Conservation (phyloP, 352 stramenopile genomes). For the Phytopythium montanum region DNA sequence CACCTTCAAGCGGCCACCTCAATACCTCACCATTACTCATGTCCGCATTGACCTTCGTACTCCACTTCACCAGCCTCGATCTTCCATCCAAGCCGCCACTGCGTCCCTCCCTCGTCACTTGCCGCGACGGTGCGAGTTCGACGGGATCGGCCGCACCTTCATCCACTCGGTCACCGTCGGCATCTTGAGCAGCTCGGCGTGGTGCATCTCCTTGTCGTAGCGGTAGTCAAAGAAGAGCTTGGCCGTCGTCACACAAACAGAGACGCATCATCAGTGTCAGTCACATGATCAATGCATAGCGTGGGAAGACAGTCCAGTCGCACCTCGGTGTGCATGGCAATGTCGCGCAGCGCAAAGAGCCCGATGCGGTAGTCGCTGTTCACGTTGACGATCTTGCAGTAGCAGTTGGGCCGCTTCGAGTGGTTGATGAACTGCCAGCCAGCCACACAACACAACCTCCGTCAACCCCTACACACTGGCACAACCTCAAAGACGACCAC, state of each 20-base stretch:
- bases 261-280: background rate
- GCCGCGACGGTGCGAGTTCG: background rate
- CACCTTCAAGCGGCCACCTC: no score
- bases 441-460: background rate
- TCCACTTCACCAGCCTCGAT: no score
- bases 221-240: constrained; percentile 88
- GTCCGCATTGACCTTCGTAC: no score
- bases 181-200: constrained; percentile 54
- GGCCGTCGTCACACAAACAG: background rate
- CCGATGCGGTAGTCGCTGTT: constrained; percentile 92
- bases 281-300: background rate
- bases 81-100: no score
- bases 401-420: constrained; percentile 80
- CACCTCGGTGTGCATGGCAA: constrained; percentile 85
- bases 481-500: background rate
- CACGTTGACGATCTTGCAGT: constrained; percentile 88
- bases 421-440: constrained; percentile 89
- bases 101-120: background rate
- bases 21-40: no score
- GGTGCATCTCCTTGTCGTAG: constrained; percentile 69
- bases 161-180: constrained; percentile 68
- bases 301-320: background rate
- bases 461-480: background rate
- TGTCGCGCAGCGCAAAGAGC: constrained; percentile 89
- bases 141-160: constrained; percentile 19